Base-by-base conservation (phyloP, 169 alveolate species). In the Plasmodium vinckei region DNA sequence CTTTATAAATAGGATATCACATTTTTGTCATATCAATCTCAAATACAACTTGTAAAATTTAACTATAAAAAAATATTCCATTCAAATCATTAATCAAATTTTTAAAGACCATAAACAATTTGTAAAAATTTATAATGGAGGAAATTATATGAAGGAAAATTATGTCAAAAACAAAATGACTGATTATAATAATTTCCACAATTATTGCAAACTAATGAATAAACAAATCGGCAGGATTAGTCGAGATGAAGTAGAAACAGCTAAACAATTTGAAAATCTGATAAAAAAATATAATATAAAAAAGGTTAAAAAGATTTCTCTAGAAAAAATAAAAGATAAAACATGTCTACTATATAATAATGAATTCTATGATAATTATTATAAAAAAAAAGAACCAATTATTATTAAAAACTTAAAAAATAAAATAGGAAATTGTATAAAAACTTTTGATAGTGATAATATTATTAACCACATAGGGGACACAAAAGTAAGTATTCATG, bases 201-300 rank as follows among this genome's bases (percentile, higher is more conserved):
- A 33, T 3, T 77, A 77, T 57, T 63, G 70, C 23, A 53, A 65
- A 63, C 46, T 33, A 25, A 49, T 77, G n/a, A 57, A 77, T 25
- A 51, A 39, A 44, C 65, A 79, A 56, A 47, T 79, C 2, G 54
- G 44, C 27, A 17, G 46, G 13, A 69, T 84, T 13, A 10, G 23
- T 19, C 65, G 27, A 84, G 91, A 84, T 51, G 91, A 84, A 84
- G 39, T 84, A 68, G 68, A 68, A 84, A 84, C 91, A 57, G 91
- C 86, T 7, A 33, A 69, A n/a, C 42, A 46, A n/a, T 84, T 54
- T 19, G 86, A 84, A 84, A 69, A 84, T 57, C 15, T 84, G 42
- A 84, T 84, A 68, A 84, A 56, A 19, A 84, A 84, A 84, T 84
- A 69, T 67, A 54, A 84, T 44, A 33, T 84, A 59, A 84, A 84